Percentiles rank a stretch among this genome's conserved stretches.
Conservation (phyloP, 192 early-diverging fungal species). For the Mortierella alpina region DNA sequence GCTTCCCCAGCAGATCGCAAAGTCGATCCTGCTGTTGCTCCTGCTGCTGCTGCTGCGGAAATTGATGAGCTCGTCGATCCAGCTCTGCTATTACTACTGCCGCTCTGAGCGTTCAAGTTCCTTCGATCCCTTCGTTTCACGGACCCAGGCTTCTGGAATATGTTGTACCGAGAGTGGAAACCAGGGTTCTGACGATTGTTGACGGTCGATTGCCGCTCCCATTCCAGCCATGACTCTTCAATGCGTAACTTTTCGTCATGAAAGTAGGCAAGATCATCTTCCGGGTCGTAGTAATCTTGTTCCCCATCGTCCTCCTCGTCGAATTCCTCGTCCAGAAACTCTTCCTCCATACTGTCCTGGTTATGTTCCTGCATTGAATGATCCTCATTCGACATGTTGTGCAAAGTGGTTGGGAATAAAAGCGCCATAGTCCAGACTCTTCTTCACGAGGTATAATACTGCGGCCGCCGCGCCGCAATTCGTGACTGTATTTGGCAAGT, state of each 20-base stretch:
- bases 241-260: conserved; percentile 39
- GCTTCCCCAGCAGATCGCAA: background rate
- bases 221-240: conserved; percentile 48
- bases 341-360: background rate
- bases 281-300: conserved; percentile 44
- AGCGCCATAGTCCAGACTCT: too few species aligned
- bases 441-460: too few species aligned
- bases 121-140: conserved; percentile 35
- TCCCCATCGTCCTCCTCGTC: conserved; percentile 18
- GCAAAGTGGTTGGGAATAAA: too few species aligned
- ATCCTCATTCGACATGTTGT: background rate
- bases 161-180: conserved; percentile 2
- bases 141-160: conserved; percentile 39
- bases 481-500: too few species aligned
- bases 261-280: conserved; percentile 24
- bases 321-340: conserved; percentile 5
- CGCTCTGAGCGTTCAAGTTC: background rate
- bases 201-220: conserved; percentile 31
- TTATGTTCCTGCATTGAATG: background rate
- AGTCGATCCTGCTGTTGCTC: too few species aligned
- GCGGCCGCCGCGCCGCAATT: too few species aligned
- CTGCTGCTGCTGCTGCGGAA: background rate
- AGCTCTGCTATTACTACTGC: too few species aligned
- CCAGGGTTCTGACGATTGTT: conserved; percentile 21
- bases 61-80: background rate